Conservation (phyloP, 192 early-diverging fungal genomes). For the Coemansia sp. region DNA sequence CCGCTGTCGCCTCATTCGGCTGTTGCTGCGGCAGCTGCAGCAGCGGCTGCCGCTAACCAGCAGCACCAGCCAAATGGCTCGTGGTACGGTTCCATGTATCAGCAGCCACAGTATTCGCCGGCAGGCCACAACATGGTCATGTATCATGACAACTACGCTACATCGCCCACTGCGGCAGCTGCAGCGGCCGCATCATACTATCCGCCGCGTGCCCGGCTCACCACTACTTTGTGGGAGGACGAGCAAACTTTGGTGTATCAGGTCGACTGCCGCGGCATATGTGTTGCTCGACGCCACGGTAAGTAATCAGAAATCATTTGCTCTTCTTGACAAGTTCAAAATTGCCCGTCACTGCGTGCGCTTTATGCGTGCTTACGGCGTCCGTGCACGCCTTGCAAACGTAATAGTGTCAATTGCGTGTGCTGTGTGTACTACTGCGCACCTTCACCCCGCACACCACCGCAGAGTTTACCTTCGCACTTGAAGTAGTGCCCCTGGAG, state of each 20-base stretch:
- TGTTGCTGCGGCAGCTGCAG: constrained; percentile 34
- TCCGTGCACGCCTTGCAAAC: constrained; percentile 3
- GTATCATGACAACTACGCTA: constrained; percentile 51
- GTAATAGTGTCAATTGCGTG: neutral
- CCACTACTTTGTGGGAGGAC: constrained; percentile 82
- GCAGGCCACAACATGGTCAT: constrained; percentile 48
- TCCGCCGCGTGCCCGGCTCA: constrained; percentile 48
- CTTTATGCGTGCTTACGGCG: constrained; percentile 14
- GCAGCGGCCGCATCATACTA: constrained; percentile 56
- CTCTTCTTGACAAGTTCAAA: neutral
- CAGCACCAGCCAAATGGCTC: constrained; percentile 42
- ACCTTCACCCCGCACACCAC: neutral
- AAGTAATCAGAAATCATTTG: constrained; percentile 29
- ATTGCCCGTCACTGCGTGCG: constrained; percentile 10
- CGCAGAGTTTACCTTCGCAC: neutral
- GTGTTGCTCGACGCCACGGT: constrained; percentile 70
- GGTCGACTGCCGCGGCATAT: constrained; percentile 77
- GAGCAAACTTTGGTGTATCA: constrained; percentile 77
- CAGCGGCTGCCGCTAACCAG: constrained; percentile 34
- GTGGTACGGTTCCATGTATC: constrained; percentile 50
- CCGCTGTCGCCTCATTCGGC: constrained; percentile 45
- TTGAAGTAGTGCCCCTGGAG: neutral
- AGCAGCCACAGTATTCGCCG: constrained; percentile 51
- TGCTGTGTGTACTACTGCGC: constrained; percentile 4
- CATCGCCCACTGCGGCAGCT: constrained; percentile 39